Evolutionary conservation across 2,329 filamentous ascomycete genomes (phyloP).

Genomic region (Ceratocystis lukuohia): DNA sequence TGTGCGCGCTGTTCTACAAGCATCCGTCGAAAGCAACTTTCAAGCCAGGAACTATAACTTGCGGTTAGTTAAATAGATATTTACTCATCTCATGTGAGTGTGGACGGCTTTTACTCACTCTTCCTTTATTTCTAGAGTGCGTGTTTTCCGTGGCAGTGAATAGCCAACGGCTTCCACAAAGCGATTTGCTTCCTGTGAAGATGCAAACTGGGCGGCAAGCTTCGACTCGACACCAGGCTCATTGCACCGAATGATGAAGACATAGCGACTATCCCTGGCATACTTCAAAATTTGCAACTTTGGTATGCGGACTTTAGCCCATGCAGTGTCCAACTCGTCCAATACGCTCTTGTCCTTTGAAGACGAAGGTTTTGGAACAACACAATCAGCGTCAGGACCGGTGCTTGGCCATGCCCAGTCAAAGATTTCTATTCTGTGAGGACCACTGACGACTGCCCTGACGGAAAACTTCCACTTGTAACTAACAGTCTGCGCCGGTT

Average conservation of each 20-base stretch:
- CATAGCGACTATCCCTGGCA: background rate
- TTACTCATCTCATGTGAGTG: background rate
- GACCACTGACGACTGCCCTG: slow-evolving; percentile 13
- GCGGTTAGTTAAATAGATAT: background rate
- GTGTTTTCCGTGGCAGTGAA: background rate
- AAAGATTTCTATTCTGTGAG: slow-evolving; percentile 9
- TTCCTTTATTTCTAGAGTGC: background rate
- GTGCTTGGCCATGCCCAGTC: slow-evolving; percentile 9
- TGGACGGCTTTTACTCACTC: background rate
- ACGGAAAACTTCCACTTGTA: slow-evolving; percentile 1
- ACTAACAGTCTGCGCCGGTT: background rate
- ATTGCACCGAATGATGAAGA: background rate
- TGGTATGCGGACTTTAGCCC: slow-evolving; percentile 1
- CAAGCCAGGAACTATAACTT: background rate
- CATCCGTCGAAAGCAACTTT: background rate
- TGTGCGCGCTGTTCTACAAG: background rate
- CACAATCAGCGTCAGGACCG: background rate
- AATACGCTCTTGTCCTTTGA: background rate
- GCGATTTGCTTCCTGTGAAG: background rate
- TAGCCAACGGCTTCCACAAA: background rate
- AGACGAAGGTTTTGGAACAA: background rate
- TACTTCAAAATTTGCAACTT: background rate
- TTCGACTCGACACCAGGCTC: slow-evolving; percentile 3
- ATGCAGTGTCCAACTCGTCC: background rate
- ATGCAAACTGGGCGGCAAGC: slow-evolving; percentile 9